Base-by-base conservation (phyloP, 176 grass and related monocot genomes). In the Bromus sterilis region DNA sequence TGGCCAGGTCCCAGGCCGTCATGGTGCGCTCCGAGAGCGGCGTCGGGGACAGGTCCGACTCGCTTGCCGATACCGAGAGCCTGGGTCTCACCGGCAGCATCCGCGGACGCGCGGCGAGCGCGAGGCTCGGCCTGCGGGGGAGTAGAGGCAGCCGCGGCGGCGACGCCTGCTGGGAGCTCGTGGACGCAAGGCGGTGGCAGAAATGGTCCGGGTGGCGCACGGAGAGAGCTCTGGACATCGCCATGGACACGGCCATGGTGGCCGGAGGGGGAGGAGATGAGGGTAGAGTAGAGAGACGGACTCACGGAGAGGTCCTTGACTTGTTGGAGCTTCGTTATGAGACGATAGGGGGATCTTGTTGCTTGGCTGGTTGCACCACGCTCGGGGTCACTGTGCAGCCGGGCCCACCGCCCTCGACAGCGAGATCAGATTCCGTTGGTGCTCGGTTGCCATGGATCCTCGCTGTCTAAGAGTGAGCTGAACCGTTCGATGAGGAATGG, bases 1-100 rank as follows among this genome's bases (percentile, higher is more conserved):
- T 95, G 23, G 96, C 90, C 33, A 98, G 76, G 78, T 98, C 91
- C 82, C 78, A 89, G 34, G 82, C 93, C 43, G 86, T 91, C 90
- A 98, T 95, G 46, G 96, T 95, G 40, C 93, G 93, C 14, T 84
- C 48, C 10, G 89, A 88, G 8, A 60, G 86, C 24, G 86, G 89
- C 76, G 86, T 81, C 0, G 93, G 96, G 4, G 82, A 86, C 3
- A 98, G 85, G 75, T 98, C 88, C 11, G 89, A 90, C 16, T 84
- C 73, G 8, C 14, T 15, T 6, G 41, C 36, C 36, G 88, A 74
- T 6, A 35, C 36, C 36, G 88, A 74, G 16, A 80, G 39, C 56
- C 73, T 80, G 14, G 76, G 64, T 34, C 78, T 61, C 36, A 64
- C 84, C 66, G 87, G 85, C 15, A 46, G 56, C 3, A 82, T 75